Base-by-base conservation (phyloP, 805 yeast genomes). In the Hanseniaspora vineae region DNA sequence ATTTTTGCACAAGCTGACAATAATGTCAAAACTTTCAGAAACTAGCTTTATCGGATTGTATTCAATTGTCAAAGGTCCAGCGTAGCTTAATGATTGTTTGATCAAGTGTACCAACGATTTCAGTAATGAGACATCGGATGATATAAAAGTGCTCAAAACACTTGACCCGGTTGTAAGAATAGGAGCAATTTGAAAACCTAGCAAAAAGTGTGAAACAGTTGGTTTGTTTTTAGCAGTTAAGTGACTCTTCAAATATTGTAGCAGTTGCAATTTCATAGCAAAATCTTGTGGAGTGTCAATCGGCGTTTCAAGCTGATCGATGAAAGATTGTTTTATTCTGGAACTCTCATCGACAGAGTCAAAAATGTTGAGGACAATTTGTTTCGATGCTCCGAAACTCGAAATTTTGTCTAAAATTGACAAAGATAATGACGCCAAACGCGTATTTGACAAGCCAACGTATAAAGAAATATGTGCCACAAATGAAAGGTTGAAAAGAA, bases 271-370 rank as follows among this genome's bases (percentile, higher is more conserved):
- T 56, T 87, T 86, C 13, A 78, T 57, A 5, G 64, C 66, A 33
- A 80, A 60, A 15, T 66, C 65, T 6, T 67, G 64, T 8, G 66
- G 61, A n/a, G 57, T 53, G 1, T 64, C 62, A 39, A 72, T 68
- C 8, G 68, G 67, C 6, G 76, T 55, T 42, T 75, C 80, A 19
- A 82, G 55, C 56, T 86, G 95, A 39, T 77, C 75, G 40, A 85
- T 78, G 50, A 88, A 79, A 0, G 87, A 78, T 54, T 75, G 76
- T 50, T 83, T 76, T 37, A 90, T 83, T 53, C 89, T 72, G 1
- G 73, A 67, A 0, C 95, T 78, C 54, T 89, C 96, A 54, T 85
- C 85, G 32, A 84, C 76, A 14, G 88, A 81, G 55, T 81, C 83
- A 46, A 84, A 72, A 37, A 84, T 71, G 0, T 86, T 78, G 44